Base-by-base conservation (phyloP, 495 filamentous ascomycete genomes). In the Penicillium odoratum region DNA sequence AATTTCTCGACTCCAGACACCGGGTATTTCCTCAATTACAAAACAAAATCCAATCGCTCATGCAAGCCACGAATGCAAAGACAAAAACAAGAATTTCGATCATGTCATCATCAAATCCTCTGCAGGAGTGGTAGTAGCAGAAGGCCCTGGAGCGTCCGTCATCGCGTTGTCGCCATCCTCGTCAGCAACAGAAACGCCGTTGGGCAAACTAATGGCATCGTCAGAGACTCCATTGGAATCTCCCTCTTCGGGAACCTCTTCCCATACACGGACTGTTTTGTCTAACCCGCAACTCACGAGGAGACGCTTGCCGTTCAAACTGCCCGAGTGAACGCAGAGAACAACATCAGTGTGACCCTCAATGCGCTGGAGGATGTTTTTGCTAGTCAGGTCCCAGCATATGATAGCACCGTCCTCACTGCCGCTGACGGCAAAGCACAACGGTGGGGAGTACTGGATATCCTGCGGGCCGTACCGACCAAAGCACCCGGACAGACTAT, bases 371-470 rank as follows among this genome's bases (percentile, higher is more conserved):
- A 97, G 74, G 6, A 95, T 74, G 51, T 88, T 83, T 75, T 98
- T 98, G 61, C 76, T 89, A 46, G 81, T 81, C 21, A 96, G 89
- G 72, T 97, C 93, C 94, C 94, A 98, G 55, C 94, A 80, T 18
- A 95, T 74, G 16, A 97, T 83, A 21, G 84, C 81, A 0, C 91
- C 91, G 62, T 96, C 90, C 62, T 98, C 94, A 69, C 90, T 94
- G 0, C 93, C 91, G 47, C 85, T 89, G 1, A 89, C 88, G 6
- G 88, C 83, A 63, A 93, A 95, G 30, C 57, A 62, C 26, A 59
- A 50, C 9, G 66, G 66, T 15, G 61, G 56, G 3, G 56, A 34
- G 30, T 61, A 60, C 25, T 50, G 60, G 13, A 83, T 82, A 49
- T 77, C 66, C 58, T 66, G 69, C 29, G 67, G 69, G 21, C 80